Evolutionary conservation across 2,329 filamentous ascomycete genomes (phyloP).

Genomic region (Clarireedia homoeocarpa): DNA sequence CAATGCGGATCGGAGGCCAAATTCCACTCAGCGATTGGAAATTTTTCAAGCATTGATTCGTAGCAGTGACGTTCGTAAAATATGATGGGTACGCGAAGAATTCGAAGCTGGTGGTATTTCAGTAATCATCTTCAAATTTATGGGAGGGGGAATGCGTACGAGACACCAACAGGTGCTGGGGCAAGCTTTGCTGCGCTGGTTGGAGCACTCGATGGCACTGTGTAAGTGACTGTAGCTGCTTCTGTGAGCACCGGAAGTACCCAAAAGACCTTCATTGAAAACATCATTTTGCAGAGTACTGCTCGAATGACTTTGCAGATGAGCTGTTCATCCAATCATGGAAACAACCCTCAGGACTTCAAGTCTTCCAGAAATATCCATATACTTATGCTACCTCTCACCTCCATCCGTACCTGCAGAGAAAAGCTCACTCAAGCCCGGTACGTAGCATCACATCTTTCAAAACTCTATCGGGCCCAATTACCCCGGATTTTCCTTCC

Average conservation of each 20-base stretch:
- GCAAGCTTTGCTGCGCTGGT: slow-evolving; percentile 25
- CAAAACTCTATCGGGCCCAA: background rate
- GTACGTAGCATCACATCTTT: background rate
- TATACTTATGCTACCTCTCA: background rate
- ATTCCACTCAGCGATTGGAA: slow-evolving; percentile 41
- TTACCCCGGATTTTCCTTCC: background rate
- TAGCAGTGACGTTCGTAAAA: slow-evolving; percentile 43
- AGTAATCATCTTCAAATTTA: background rate
- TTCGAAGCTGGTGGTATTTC: slow-evolving; percentile 35
- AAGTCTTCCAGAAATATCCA: background rate
- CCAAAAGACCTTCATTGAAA: background rate
- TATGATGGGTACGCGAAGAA: slow-evolving; percentile 51
- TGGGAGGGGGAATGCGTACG: slow-evolving; percentile 28
- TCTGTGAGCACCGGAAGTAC: background rate
- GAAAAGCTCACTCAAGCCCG: background rate
- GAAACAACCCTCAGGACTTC: too few relatives aligned
- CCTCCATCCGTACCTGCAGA: background rate
- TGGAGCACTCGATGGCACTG: slow-evolving; percentile 19
- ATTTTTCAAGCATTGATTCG: slow-evolving; percentile 43
- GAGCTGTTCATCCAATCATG: too few relatives aligned
- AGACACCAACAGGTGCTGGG: slow-evolving; percentile 38
- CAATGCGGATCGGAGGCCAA: slow-evolving; percentile 48
- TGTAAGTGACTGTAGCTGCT: slow-evolving; percentile 13
- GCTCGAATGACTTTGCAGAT: background rate
- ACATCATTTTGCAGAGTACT: background rate